Evolutionary conservation across 1,139 yeast genomes (phyloP).

Genomic region (Candida dubliniensis): DNA sequence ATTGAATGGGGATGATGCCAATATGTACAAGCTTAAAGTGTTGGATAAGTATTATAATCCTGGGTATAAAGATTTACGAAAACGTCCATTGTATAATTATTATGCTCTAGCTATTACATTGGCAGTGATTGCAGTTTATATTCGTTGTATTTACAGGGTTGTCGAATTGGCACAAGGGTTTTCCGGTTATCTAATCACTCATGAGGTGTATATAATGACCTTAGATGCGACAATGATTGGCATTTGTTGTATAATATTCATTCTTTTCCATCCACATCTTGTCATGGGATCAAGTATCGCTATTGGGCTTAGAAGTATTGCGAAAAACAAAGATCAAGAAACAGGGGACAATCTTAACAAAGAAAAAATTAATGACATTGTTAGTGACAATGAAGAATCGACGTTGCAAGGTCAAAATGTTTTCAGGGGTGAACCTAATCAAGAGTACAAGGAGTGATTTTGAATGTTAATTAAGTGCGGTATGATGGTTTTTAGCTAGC

Average conservation of each 20-base stretch:
- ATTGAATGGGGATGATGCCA: conserved; percentile 22
- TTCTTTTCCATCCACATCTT: conserved; percentile 61
- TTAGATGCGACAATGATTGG: conserved; percentile 73
- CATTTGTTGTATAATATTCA: conserved; percentile 38
- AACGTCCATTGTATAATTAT: conserved; percentile 36
- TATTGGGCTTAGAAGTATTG: conserved; percentile 13
- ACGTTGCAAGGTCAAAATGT: no score
- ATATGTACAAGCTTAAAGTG: conserved; percentile 18
- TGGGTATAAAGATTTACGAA: conserved; percentile 39
- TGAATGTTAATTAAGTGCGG: no score
- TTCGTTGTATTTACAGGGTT: conserved; percentile 76
- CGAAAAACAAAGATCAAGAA: conserved; percentile 21
- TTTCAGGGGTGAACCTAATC: no score
- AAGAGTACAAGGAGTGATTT: no score
- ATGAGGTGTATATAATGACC: conserved; percentile 72
- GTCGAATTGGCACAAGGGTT: conserved; percentile 79
- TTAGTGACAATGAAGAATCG: no score
- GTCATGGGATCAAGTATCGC: conserved; percentile 40
- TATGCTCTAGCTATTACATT: conserved; percentile 50
- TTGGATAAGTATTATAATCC: conserved; percentile 37
- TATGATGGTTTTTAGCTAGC: no score
- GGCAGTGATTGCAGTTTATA: conserved; percentile 54
- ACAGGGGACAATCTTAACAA: not conserved
- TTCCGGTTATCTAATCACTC: conserved; percentile 62
- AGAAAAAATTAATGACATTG: not conserved